Conservation (phyloP, 306 rosid genomes). For the Malus fusca region DNA sequence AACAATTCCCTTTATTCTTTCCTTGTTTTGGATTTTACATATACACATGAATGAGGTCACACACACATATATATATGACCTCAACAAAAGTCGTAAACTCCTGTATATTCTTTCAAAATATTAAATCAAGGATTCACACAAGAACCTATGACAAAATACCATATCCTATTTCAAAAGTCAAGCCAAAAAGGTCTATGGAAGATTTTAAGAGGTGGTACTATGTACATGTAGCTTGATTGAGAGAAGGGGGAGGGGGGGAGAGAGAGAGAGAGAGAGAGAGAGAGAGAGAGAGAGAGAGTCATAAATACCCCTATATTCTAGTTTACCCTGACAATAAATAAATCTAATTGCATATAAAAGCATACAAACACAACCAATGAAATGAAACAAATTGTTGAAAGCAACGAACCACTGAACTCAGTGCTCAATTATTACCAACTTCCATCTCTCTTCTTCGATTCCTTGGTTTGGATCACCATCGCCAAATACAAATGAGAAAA, state of each 20-base stretch:
- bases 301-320: background rate
- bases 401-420: conserved; percentile 89
- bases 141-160: background rate
- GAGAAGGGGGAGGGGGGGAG: no score
- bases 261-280: no score
- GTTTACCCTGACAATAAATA: background rate
- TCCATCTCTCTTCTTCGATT: conserved; percentile 99
- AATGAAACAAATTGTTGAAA: conserved; percentile 24
- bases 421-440: conserved; percentile 98
- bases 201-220: background rate
- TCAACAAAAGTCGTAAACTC: background rate
- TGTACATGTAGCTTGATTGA: background rate
- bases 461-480: conserved; percentile 99
- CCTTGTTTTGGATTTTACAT: background rate
- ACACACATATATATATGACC: no score
- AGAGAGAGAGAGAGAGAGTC: background rate
- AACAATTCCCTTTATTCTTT: background rate
- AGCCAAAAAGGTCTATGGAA: background rate
- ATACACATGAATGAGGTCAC: background rate
- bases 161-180: background rate
- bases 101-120: background rate
- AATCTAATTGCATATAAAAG: background rate
- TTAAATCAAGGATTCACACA: background rate
- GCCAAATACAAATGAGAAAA: conserved; percentile 94
- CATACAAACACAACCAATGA: conserved; percentile 8